These are phyloP conservation scores for Yarrowia deformans DNA, from an alignment of 805 yeast genomes.

Conservation along the genomic window DNA sequence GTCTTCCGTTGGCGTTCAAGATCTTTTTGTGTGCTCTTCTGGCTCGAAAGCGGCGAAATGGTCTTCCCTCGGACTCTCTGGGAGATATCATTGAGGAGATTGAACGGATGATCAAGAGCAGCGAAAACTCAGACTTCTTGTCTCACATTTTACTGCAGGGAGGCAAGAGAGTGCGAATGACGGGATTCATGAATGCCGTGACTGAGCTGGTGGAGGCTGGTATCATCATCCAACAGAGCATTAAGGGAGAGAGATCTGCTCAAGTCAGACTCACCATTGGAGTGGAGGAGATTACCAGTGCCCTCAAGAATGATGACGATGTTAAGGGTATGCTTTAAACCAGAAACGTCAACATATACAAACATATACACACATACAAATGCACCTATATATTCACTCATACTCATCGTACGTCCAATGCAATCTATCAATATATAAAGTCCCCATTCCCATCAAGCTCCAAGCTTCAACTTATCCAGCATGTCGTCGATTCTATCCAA, in stretches of 20 bases:
- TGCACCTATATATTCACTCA: too few relatives aligned
- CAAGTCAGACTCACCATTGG: conserved; percentile 71
- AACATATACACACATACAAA: not conserved
- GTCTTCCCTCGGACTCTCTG: conserved; percentile 70
- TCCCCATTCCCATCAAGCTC: not conserved
- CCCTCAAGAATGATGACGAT: conserved; percentile 63
- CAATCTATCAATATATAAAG: not conserved
- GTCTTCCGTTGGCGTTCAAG: conserved; percentile 73
- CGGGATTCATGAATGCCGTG: conserved; percentile 66
- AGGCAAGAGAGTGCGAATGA: conserved; percentile 57
- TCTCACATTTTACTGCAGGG: conserved; percentile 48
- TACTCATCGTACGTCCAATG: too few relatives aligned
- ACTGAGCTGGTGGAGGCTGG: conserved; percentile 82
- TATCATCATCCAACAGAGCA: conserved; percentile 69
- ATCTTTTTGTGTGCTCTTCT: conserved; percentile 74
- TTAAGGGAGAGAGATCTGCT: conserved; percentile 71
- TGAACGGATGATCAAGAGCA: conserved; percentile 59
- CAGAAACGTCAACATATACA: too few relatives aligned
- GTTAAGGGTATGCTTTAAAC: conserved; percentile 51
- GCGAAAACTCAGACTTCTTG: conserved; percentile 48
- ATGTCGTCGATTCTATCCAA: conserved; percentile 52
- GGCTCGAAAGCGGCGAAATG: conserved; percentile 68
- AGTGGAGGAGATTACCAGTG: conserved; percentile 69
- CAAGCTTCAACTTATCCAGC: conserved; percentile 11
- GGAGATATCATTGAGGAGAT: conserved; percentile 85